phyloP scores from a whole-genome alignment of 805 yeast genomes.

The Monosporozyma unispora region DNA sequence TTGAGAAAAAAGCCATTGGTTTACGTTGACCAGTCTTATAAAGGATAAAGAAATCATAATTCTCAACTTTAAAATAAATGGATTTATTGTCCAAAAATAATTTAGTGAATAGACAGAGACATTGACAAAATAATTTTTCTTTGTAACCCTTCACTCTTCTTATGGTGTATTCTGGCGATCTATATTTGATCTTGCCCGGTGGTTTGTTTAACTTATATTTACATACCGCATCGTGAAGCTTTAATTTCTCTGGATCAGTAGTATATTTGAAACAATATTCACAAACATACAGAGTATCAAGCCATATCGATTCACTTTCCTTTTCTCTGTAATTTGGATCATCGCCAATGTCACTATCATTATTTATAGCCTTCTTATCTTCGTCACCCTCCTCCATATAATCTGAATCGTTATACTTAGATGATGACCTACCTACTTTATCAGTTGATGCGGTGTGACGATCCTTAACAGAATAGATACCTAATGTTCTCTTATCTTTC shows the following conservation, averaged over 20 bases:
- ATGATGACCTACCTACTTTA: not conserved
- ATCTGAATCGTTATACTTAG: not conserved
- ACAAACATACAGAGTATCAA: constrained; percentile 61
- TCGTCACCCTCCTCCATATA: not conserved
- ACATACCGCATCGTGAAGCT: constrained; percentile 44
- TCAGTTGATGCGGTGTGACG: not conserved
- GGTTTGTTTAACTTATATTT: constrained; percentile 29
- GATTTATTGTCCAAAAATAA: constrained; percentile 85
- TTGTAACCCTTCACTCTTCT: constrained; percentile 59
- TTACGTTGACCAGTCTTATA: constrained; percentile 40
- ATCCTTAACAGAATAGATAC: constrained; percentile 3
- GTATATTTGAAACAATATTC: constrained; percentile 80
- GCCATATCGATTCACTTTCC: constrained; percentile 35
- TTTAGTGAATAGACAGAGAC: constrained; percentile 75
- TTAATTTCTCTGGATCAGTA: constrained; percentile 36
- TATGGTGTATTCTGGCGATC: constrained; percentile 47
- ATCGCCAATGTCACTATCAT: not conserved
- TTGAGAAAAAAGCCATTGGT: constrained; percentile 90
- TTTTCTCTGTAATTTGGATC: constrained; percentile 1
- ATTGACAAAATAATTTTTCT: constrained; percentile 66
- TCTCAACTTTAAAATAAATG: constrained; percentile 68
- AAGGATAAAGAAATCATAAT: constrained; percentile 69
- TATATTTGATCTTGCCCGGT: constrained; percentile 67
- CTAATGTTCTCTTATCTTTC: constrained; percentile 10
- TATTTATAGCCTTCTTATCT: not conserved